Percentiles rank a stretch among this genome's conserved stretches.
These are phyloP conservation scores for Wallacemonas sp. DNA, from an alignment of 208 protist species.

Conservation along the genomic window DNA sequence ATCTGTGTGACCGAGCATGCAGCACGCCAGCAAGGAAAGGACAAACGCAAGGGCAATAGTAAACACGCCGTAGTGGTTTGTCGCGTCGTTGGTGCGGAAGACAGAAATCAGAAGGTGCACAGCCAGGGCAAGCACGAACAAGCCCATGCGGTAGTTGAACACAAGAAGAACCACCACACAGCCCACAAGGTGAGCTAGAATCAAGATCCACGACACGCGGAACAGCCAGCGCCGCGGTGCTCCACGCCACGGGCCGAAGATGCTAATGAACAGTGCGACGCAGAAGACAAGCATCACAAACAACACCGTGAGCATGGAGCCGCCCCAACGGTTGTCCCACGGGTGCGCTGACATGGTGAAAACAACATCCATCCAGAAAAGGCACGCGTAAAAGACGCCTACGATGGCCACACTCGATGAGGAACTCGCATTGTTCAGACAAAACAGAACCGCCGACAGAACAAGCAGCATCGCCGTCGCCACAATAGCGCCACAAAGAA, in stretches of 20 bases:
- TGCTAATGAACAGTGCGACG: constrained; percentile 33
- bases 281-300: constrained; percentile 47
- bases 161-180: constrained; percentile 46
- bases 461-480: constrained; percentile 32
- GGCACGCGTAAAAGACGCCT: constrained; percentile 37
- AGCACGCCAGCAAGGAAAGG: constrained; percentile 48
- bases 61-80: constrained; percentile 52
- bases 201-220: constrained; percentile 39
- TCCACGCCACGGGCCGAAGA: constrained; percentile 45
- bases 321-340: constrained; percentile 41
- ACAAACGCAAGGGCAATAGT: constrained; percentile 27
- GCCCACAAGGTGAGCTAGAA: constrained; percentile 47
- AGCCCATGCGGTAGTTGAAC: constrained; percentile 47
- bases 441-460: constrained; percentile 33
- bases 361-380: constrained; percentile 58
- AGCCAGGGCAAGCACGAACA: constrained; percentile 55
- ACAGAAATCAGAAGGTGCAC: constrained; percentile 51
- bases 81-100: constrained; percentile 43
- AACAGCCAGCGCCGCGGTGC: constrained; percentile 40
- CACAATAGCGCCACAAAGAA: constrained; percentile 40
- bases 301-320: constrained; percentile 38
- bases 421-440: constrained; percentile 25
- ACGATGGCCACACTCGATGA: constrained; percentile 42
- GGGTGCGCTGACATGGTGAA: constrained; percentile 46
- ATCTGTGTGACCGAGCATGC: constrained; percentile 40